phyloP scores from a whole-genome alignment of 2,329 filamentous ascomycete genomes.

The Rutstroemia sp. region DNA sequence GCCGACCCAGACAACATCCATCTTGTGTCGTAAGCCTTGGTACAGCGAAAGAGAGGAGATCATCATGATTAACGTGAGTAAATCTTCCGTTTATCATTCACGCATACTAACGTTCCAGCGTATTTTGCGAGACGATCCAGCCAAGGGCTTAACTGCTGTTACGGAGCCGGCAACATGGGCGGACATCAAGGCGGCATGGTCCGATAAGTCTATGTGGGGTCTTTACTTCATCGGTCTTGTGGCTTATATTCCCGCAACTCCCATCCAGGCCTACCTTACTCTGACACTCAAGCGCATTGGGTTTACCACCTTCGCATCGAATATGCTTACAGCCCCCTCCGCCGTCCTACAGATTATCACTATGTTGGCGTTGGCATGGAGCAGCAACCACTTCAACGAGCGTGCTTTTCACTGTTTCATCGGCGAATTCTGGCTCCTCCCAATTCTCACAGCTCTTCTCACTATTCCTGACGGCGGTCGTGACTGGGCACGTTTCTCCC shows the following conservation, averaged over 20 bases:
- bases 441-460: slow-evolving; percentile 25
- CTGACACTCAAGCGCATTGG: slow-evolving; percentile 21
- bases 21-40: slow-evolving; percentile 32
- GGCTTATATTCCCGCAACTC: slow-evolving; percentile 19
- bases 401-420: slow-evolving; percentile 26
- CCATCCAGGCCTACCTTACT: slow-evolving; percentile 19
- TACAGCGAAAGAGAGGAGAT: slow-evolving; percentile 53
- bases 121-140: slow-evolving; percentile 46
- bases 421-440: slow-evolving; percentile 36
- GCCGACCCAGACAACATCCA: neutral
- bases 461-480: slow-evolving; percentile 12
- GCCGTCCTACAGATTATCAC: slow-evolving; percentile 32
- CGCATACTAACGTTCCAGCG: slow-evolving; percentile 31
- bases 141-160: slow-evolving; percentile 41
- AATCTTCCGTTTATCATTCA: neutral
- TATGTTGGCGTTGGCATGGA: slow-evolving; percentile 40
- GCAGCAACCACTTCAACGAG: slow-evolving; percentile 36
- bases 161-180: slow-evolving; percentile 39
- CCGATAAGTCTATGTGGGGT: slow-evolving; percentile 48
- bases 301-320: slow-evolving; percentile 36
- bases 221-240: slow-evolving; percentile 35
- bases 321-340: slow-evolving; percentile 38
- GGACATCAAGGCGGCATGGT: slow-evolving; percentile 39
- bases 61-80: slow-evolving; percentile 48
- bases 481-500: slow-evolving; percentile 16